These are phyloP conservation scores for Nakazawaea siamensis DNA, from an alignment of 805 yeast genomes.

Conservation along the genomic window DNA sequence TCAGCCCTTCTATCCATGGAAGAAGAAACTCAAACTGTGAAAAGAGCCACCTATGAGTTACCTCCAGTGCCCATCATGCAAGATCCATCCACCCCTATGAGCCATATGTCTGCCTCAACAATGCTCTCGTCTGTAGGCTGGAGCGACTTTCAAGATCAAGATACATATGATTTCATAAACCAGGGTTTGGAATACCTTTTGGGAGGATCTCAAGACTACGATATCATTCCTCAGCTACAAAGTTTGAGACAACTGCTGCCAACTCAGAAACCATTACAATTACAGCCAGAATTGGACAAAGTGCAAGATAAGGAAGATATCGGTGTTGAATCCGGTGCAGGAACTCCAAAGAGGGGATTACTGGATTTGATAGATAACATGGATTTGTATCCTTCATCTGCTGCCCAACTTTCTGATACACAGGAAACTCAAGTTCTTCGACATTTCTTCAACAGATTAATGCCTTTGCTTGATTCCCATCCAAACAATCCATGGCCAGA, in stretches of 20 bases:
- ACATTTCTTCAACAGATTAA: conserved; percentile 45
- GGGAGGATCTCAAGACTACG: conserved; percentile 1
- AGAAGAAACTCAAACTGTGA: neutral
- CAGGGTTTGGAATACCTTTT: conserved; percentile 7
- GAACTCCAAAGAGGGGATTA: no score
- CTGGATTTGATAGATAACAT: conserved; percentile 14
- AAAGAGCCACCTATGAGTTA: neutral
- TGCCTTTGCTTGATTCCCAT: conserved; percentile 49
- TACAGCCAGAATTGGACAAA: neutral
- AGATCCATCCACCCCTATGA: neutral
- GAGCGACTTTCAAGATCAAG: neutral
- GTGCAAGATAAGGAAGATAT: neutral
- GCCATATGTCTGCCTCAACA: neutral
- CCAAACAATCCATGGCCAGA: conserved; percentile 59
- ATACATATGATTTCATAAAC: conserved; percentile 6
- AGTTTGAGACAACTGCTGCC: neutral
- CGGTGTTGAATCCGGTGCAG: no score
- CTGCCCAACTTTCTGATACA: conserved; percentile 21
- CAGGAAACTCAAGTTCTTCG: conserved; percentile 49
- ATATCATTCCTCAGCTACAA: neutral
- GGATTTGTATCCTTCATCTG: conserved; percentile 11
- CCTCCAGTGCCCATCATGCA: neutral
- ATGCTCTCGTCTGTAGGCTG: neutral
- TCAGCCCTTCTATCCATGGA: neutral
- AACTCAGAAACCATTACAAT: neutral